phyloP scores from a whole-genome alignment of 2,329 filamentous ascomycete species.

The Phialemoniopsis sp. region DNA sequence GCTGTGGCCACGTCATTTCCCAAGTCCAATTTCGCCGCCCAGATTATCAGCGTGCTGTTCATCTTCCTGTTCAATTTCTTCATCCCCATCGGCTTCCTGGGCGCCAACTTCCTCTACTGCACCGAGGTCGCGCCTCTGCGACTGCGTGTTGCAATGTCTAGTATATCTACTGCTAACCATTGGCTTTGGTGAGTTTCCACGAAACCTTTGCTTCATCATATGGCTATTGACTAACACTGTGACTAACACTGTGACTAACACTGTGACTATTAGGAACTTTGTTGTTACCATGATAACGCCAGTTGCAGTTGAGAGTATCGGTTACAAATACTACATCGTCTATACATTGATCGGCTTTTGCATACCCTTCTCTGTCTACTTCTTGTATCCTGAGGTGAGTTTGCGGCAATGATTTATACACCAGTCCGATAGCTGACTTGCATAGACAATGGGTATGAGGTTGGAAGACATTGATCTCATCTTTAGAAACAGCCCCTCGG shows the following conservation, averaged over 20 bases:
- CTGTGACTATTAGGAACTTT: constrained; percentile 29
- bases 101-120: constrained; percentile 56
- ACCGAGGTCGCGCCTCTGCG: constrained; percentile 51
- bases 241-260: too few species aligned
- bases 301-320: constrained; percentile 43
- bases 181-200: constrained; percentile 38
- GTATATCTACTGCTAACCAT: constrained; percentile 50
- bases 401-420: background rate
- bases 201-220: too few species aligned
- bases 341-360: constrained; percentile 39
- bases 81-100: constrained; percentile 54
- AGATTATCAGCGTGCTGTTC: constrained; percentile 49
- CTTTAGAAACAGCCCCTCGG: constrained; percentile 31
- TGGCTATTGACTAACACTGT: too few species aligned
- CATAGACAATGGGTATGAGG: constrained; percentile 37
- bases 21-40: constrained; percentile 35
- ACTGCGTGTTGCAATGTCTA: constrained; percentile 47
- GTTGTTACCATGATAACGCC: constrained; percentile 38
- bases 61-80: constrained; percentile 58
- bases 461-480: constrained; percentile 38
- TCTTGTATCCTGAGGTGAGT: constrained; percentile 33
- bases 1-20: constrained; percentile 46
- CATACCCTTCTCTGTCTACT: constrained; percentile 36
- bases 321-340: constrained; percentile 47
- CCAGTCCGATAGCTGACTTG: too few species aligned